phyloP scores from a whole-genome alignment of 2,329 filamentous ascomycete species.

The Metarhizium anisopliae region DNA sequence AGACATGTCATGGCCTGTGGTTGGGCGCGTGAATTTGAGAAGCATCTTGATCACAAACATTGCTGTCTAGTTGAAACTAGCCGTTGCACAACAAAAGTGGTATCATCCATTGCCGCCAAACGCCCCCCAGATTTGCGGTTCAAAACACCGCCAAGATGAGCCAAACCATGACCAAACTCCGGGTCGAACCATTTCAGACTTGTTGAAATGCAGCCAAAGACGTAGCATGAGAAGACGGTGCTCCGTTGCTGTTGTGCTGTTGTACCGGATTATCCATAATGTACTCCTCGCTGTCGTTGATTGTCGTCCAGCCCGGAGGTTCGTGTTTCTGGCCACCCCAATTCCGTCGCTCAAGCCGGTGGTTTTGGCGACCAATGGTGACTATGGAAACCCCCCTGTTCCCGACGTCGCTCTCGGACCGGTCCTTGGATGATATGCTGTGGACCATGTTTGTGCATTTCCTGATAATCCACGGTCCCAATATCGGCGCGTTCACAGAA shows the following conservation, averaged over 20 bases:
- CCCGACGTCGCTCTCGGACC: not conserved
- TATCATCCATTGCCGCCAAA: too few relatives aligned
- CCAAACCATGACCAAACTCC: too few relatives aligned
- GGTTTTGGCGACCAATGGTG: constrained; percentile 12
- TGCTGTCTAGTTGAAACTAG: too few relatives aligned
- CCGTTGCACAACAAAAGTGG: too few relatives aligned
- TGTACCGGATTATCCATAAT: constrained; percentile 4
- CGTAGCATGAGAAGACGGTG: not conserved
- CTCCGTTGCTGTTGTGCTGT: not conserved
- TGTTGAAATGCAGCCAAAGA: not conserved
- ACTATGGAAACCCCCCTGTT: constrained; percentile 6
- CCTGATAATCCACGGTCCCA: constrained; percentile 15
- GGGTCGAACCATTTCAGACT: not conserved
- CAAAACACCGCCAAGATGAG: too few relatives aligned
- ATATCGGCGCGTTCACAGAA: constrained; percentile 14
- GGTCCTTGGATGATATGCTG: constrained; percentile 6
- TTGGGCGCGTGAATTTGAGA: too few relatives aligned
- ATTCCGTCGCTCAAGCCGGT: constrained; percentile 8
- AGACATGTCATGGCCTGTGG: too few relatives aligned
- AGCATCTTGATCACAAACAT: too few relatives aligned
- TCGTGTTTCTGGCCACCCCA: constrained; percentile 9
- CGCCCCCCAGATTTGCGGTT: too few relatives aligned
- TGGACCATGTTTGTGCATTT: constrained; percentile 9
- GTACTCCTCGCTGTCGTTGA: constrained; percentile 14
- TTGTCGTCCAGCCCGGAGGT: constrained; percentile 13